Percentiles rank a stretch among this genome's conserved stretches.
These are phyloP conservation scores for Paxillus involutus DNA, from an alignment of 768 basidiomycete species.

Conservation along the genomic window DNA sequence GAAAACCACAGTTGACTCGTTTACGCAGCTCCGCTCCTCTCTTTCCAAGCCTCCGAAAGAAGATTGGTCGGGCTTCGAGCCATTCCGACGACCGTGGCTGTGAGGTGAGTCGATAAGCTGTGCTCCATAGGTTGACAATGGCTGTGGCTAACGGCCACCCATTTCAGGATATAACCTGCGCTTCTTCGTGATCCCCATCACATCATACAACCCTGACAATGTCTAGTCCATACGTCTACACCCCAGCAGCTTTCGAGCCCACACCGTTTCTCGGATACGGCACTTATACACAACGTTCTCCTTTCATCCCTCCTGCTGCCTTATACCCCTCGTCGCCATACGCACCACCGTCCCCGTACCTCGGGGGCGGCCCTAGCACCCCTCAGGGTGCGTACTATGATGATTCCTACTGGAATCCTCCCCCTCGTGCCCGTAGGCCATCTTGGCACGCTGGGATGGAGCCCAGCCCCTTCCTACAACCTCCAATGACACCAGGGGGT, in stretches of 20 bases:
- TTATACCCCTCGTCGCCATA: slow-evolving; percentile 40
- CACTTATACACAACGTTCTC: slow-evolving; percentile 36
- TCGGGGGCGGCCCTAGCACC: slow-evolving; percentile 26
- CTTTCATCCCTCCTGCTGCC: slow-evolving; percentile 42
- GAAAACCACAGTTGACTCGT: not conserved
- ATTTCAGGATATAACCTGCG: slow-evolving; percentile 18
- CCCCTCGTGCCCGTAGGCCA: slow-evolving; percentile 35
- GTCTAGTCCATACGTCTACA: slow-evolving; percentile 45
- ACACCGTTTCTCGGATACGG: slow-evolving; percentile 35
- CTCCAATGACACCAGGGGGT: slow-evolving; percentile 11
- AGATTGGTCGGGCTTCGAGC: slow-evolving; percentile 3
- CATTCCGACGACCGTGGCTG: slow-evolving; percentile 13
- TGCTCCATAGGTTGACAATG: slow-evolving; percentile 3
- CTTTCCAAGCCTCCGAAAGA: not conserved
- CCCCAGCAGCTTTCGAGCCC: slow-evolving; percentile 35
- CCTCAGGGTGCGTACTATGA: slow-evolving; percentile 22
- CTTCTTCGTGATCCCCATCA: not conserved
- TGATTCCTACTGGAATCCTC: slow-evolving; percentile 23
- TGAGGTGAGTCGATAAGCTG: slow-evolving; percentile 17
- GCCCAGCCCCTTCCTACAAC: slow-evolving; percentile 22
- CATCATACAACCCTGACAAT: slow-evolving; percentile 20
- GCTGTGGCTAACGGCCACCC: slow-evolving; percentile 8
- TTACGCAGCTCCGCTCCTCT: not conserved
- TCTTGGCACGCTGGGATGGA: slow-evolving; percentile 43
- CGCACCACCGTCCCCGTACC: slow-evolving; percentile 26